A percentile compares a stretch with the other conserved stretches of the same genome.
Evolutionary conservation across 352 stramenopile species (phyloP).

Genomic region (Globisporangium emineosum): DNA sequence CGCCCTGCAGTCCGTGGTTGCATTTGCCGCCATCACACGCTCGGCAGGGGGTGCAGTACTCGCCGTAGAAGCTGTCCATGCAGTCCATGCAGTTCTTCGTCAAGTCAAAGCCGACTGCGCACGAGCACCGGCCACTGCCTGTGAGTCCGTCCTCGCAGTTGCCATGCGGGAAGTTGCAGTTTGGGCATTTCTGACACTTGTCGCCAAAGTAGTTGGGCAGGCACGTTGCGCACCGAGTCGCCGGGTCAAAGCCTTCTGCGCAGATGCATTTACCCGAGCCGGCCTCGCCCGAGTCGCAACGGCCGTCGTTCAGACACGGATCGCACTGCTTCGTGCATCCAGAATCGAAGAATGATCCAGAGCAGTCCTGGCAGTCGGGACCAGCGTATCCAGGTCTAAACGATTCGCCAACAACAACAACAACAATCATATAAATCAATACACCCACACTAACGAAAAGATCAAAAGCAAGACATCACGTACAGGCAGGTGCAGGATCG

Average conservation of each 20-base stretch:
- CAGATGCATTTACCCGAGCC: slow-evolving; percentile 73
- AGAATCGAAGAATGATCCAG: slow-evolving; percentile 51
- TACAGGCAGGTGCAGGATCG: slow-evolving; percentile 72
- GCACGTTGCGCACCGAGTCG: slow-evolving; percentile 73
- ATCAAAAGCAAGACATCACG: no score
- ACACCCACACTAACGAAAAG: background rate
- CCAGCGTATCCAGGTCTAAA: slow-evolving; percentile 53
- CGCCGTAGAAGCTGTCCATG: slow-evolving; percentile 78
- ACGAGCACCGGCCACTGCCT: slow-evolving; percentile 81
- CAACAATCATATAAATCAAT: background rate
- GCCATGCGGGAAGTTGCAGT: slow-evolving; percentile 84
- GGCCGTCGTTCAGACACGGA: slow-evolving; percentile 70
- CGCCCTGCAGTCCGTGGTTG: slow-evolving; percentile 72
- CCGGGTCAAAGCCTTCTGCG: slow-evolving; percentile 66
- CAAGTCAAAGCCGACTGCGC: slow-evolving; percentile 75
- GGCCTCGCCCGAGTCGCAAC: slow-evolving; percentile 58
- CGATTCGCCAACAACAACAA: background rate
- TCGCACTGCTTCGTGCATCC: slow-evolving; percentile 57
- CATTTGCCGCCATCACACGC: slow-evolving; percentile 78
- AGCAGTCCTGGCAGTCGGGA: slow-evolving; percentile 72
- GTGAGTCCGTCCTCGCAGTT: slow-evolving; percentile 81
- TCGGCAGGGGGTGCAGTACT: slow-evolving; percentile 67
- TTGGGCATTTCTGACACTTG: slow-evolving; percentile 65
- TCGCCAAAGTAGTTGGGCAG: slow-evolving; percentile 71
- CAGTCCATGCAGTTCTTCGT: slow-evolving; percentile 78